Evolutionary conservation across 75 land plant genomes (phyloP).

Genomic region (Sequoia sempervirens): DNA sequence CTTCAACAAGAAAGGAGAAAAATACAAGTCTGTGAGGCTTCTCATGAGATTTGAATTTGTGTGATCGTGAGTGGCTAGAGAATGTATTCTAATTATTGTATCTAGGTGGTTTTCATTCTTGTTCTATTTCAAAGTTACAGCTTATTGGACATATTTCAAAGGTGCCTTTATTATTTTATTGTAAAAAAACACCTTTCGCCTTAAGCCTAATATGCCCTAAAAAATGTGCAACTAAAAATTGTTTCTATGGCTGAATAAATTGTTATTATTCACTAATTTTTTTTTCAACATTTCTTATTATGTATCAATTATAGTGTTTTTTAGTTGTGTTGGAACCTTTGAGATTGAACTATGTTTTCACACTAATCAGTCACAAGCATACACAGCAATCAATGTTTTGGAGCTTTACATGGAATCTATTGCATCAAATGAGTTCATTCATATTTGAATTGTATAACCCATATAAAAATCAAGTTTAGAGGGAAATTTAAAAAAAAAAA

Average conservation of each 20-base stretch:
- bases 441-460: background rate
- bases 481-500: background rate
- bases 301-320: background rate
- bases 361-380: background rate
- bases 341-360: background rate
- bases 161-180: background rate
- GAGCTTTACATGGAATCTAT: background rate
- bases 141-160: background rate
- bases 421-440: background rate
- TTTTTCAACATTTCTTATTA: background rate
- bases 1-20: slow-evolving; percentile 42
- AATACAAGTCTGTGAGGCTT: slow-evolving; percentile 25
- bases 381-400: background rate
- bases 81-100: background rate
- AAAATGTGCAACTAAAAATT: background rate
- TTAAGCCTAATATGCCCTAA: no score
- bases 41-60: slow-evolving; percentile 32
- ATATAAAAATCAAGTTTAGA: background rate
- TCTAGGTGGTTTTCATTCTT: background rate
- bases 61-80: background rate
- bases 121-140: background rate
- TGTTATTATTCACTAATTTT: background rate
- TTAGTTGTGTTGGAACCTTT: background rate
- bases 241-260: background rate
- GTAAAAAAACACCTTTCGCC: no score